A percentile compares a stretch with the other conserved stretches of the same genome.
Evolutionary conservation across 768 basidiomycete species (phyloP).

Genomic region (Pulveroboletus sp.): DNA sequence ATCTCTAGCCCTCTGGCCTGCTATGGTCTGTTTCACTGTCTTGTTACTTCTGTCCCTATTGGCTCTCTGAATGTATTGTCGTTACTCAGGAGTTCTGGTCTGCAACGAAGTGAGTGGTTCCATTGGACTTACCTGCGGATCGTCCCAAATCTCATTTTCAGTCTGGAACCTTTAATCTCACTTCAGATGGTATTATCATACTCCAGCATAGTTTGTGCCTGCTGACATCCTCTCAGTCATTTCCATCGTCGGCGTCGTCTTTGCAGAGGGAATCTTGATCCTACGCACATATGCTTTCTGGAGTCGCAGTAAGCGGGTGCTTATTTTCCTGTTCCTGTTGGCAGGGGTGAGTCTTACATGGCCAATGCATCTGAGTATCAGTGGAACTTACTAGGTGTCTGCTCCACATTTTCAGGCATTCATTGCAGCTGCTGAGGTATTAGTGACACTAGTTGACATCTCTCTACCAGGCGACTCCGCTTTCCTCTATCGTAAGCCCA

Average conservation of each 20-base stretch:
- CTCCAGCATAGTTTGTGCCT: not conserved
- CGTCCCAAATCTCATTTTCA: constrained; percentile 1
- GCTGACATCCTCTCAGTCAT: constrained; percentile 8
- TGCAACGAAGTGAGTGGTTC: not conserved
- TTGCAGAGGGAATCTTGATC: constrained; percentile 17
- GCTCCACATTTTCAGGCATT: not conserved
- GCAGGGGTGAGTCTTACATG: constrained; percentile 9
- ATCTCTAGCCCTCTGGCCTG: constrained; percentile 10
- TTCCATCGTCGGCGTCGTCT: constrained; percentile 8
- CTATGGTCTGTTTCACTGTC: constrained; percentile 9
- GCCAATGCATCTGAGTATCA: no score
- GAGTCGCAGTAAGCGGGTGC: constrained; percentile 12
- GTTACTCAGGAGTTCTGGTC: constrained; percentile 7
- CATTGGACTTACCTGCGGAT: not conserved
- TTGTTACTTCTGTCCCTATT: not conserved
- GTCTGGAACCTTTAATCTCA: constrained; percentile 14
- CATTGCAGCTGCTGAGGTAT: constrained; percentile 8
- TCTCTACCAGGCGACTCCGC: constrained; percentile 12
- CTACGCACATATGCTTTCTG: constrained; percentile 26
- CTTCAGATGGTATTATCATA: constrained; percentile 9
- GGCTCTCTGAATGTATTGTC: not conserved
- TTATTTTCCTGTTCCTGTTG: constrained; percentile 15
- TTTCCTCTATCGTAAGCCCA: constrained; percentile 12
- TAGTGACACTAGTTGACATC: not conserved
- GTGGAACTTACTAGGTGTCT: no score